These are phyloP conservation scores for Puccinia coronata DNA, from an alignment of 1,284 basidiomycete genomes.

Conservation along the genomic window DNA sequence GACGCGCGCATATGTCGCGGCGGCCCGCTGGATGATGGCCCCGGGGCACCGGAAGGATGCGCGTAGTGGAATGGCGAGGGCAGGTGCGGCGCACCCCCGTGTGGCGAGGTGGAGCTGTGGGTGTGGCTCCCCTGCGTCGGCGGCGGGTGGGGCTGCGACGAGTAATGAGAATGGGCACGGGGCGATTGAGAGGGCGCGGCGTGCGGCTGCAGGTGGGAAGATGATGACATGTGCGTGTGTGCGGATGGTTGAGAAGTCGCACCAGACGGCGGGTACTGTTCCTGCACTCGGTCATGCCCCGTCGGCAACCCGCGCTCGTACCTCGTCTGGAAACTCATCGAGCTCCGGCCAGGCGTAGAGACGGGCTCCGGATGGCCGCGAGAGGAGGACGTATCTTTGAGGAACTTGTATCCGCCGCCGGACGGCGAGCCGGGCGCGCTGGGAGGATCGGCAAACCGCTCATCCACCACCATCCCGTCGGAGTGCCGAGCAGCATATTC, in stretches of 20 bases:
- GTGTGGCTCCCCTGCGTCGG: no score
- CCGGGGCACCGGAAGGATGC: not conserved
- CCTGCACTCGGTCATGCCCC: conserved; percentile 12
- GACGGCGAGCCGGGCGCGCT: conserved; percentile 29
- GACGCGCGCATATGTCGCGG: no score
- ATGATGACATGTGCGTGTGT: not conserved
- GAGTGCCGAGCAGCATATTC: not conserved
- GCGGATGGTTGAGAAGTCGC: not conserved
- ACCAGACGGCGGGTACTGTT: not conserved
- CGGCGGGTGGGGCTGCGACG: not conserved
- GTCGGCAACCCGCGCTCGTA: conserved; percentile 2
- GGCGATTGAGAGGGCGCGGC: conserved; percentile 3
- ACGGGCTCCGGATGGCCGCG: not conserved
- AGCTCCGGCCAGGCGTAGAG: not conserved
- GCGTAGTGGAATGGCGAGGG: not conserved
- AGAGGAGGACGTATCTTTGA: not conserved
- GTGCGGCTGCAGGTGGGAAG: not conserved
- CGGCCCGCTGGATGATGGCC: not conserved
- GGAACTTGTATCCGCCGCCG: not conserved
- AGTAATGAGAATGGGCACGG: not conserved
- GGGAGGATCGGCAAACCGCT: conserved; percentile 50
- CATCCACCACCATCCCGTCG: conserved; percentile 32
- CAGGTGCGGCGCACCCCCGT: not conserved
- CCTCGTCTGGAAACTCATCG: conserved; percentile 8
- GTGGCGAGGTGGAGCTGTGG: not conserved